Base-by-base conservation (phyloP, 2,329 filamentous ascomycete species). In the Polytolypa hystricis region DNA sequence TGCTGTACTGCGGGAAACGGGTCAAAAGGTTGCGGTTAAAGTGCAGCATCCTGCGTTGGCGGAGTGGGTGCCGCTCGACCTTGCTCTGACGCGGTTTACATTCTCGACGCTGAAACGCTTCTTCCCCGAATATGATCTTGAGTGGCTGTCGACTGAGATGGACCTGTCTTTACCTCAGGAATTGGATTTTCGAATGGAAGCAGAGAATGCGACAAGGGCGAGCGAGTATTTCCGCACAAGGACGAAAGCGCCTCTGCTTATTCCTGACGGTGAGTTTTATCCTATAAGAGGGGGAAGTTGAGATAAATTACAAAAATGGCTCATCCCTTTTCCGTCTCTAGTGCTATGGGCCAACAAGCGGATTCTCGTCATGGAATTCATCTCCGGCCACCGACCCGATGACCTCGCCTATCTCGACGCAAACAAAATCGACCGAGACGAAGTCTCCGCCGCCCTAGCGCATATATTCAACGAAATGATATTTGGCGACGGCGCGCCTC, bases 381-480 rank as follows among this genome's bases (percentile, higher is more conserved):
- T 96, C 48, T 77, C 84, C 5, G 91, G 91, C 21, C 76, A 77
- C 48, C 80, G 91, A 14, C 81, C 86, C 2, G 91, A 98, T 56
- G 89, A 98, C 54, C 72, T 96, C 1, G 76, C 75, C 11, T 96
- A 83, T 54, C 69, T 98, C 3, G 91, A 96, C 57, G 66, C 71
- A 5, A 82, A 93, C 55, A 73, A 76, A 40, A 98, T 98, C 54
- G 85, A 93, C 58, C 78, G 91, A 14, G 91, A 96, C 54, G 89
- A 96, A 60, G 91, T 98, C 4, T 93, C 87, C 0, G 87, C 89
- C 1, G 82, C 86, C 0, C 69, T 98, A 3, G 81, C 91, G 0
- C 78, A 80, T 41, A 85, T 98, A 41, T 98, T 98, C 71, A 98
- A 98, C 66, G 87, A 96, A 57, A 98, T 98, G 91, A 95, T 98